Evolutionary conservation across 2,329 filamentous ascomycete genomes (phyloP).

Genomic region (Neonectria ditissima): DNA sequence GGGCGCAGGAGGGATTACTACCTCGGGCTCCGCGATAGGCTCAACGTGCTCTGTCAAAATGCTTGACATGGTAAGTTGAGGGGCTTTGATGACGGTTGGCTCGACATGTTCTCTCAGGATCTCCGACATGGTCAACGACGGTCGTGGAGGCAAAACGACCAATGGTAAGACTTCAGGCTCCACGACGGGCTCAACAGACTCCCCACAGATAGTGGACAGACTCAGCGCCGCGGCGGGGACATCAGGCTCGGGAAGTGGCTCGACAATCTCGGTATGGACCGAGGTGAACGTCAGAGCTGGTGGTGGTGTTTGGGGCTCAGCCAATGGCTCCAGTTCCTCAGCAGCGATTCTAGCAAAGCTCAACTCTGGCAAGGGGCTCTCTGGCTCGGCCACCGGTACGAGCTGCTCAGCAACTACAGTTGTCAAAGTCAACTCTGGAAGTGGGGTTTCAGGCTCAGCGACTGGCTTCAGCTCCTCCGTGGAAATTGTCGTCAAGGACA

Average conservation of each 20-base stretch:
- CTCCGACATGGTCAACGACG: constrained; percentile 39
- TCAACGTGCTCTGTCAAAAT: constrained; percentile 49
- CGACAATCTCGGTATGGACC: constrained; percentile 15
- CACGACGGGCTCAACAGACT: constrained; percentile 50
- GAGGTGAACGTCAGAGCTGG: constrained; percentile 4
- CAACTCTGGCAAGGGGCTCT: constrained; percentile 24
- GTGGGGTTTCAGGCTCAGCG: constrained; percentile 6
- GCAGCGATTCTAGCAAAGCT: constrained; percentile 35
- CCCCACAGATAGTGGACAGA: constrained; percentile 39
- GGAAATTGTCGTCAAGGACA: constrained; percentile 50
- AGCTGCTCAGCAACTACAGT: constrained; percentile 11
- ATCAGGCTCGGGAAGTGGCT: constrained; percentile 33
- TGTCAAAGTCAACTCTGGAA: constrained; percentile 10
- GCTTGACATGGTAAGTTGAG: constrained; percentile 37
- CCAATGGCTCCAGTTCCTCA: constrained; percentile 12
- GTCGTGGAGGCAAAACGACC: constrained; percentile 22
- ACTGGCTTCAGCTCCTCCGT: constrained; percentile 48
- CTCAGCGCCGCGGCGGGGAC: constrained; percentile 27
- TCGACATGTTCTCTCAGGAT: constrained; percentile 50
- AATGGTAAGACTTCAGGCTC: neutral
- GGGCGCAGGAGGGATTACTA: constrained; percentile 26
- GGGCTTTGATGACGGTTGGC: constrained; percentile 19
- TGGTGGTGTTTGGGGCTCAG: neutral
- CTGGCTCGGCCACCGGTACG: constrained; percentile 37
- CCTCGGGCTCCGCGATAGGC: constrained; percentile 37